Percentiles rank a stretch among this genome's conserved stretches.
These are phyloP conservation scores for Euclidium syriacum DNA, from an alignment of 345 rosid species.

Conservation along the genomic window DNA sequence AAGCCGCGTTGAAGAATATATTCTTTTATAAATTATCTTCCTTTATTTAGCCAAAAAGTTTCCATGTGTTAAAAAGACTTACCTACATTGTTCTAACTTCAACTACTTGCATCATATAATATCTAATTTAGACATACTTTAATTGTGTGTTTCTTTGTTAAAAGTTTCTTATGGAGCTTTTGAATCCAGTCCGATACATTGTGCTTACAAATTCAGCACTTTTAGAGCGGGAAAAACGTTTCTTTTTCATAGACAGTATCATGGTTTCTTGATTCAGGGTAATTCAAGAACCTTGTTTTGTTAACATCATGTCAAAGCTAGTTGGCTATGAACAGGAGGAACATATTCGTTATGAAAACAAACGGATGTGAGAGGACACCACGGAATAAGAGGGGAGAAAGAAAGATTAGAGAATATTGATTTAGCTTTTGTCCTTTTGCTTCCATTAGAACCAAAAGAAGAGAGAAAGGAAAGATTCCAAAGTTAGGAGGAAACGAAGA, in stretches of 20 bases:
- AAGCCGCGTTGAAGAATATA: constrained; percentile 30
- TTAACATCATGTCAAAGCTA: constrained; percentile 6
- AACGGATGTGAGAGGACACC: constrained; percentile 30
- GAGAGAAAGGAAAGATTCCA: constrained; percentile 23
- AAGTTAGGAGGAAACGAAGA: constrained; percentile 12
- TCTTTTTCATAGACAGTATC: not conserved
- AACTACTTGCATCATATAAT: constrained; percentile 17
- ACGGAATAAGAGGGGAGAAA: constrained; percentile 17
- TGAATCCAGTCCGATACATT: not conserved
- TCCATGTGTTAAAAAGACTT: constrained; percentile 9
- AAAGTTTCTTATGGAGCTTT: not conserved
- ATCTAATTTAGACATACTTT: not conserved
- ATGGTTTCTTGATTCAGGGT: not conserved
- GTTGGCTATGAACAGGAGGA: constrained; percentile 19
- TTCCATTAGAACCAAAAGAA: constrained; percentile 13
- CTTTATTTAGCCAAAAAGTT: constrained; percentile 16
- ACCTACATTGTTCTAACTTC: constrained; percentile 17
- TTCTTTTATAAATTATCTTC: constrained; percentile 17
- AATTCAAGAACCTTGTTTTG: not conserved
- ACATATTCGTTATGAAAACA: constrained; percentile 26
- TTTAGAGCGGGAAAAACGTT: not conserved
- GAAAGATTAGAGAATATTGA: constrained; percentile 15
- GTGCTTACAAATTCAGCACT: not conserved
- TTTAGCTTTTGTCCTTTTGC: constrained; percentile 11
- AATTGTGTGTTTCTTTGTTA: not conserved